Evolutionary conservation across 2,329 filamentous ascomycete genomes (phyloP).

Genomic region (Fusarium foetens): DNA sequence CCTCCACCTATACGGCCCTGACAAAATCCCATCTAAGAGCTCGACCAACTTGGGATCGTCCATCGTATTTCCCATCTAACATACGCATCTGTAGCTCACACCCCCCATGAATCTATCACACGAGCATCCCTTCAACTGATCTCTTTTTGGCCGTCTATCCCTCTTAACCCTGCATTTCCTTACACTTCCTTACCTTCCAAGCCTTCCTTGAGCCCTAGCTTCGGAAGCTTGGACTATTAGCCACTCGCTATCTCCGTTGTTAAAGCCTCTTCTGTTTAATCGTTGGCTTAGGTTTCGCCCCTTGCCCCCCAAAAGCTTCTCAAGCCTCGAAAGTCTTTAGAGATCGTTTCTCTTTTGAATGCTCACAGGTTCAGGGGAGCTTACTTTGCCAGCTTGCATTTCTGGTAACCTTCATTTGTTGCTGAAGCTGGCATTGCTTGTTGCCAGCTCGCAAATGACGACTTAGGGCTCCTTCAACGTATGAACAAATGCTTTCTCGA

Average conservation of each 20-base stretch:
- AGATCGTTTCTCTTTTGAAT: conserved; percentile 29
- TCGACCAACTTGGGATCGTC: conserved; percentile 38
- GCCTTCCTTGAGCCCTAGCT: conserved; percentile 40
- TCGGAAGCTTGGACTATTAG: conserved; percentile 36
- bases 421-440: conserved; percentile 19
- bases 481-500: background rate
- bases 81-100: conserved; percentile 32
- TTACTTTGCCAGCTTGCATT: conserved; percentile 26
- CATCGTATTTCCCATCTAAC: conserved; percentile 39
- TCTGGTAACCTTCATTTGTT: conserved; percentile 13
- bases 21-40: conserved; percentile 38
- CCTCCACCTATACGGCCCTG: conserved; percentile 33
- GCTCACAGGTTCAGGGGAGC: conserved; percentile 21
- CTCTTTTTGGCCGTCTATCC: conserved; percentile 30
- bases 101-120: conserved; percentile 37
- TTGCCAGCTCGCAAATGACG: conserved; percentile 4
- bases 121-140: conserved; percentile 32
- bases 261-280: conserved; percentile 33
- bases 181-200: conserved; percentile 29
- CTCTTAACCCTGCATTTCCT: conserved; percentile 34
- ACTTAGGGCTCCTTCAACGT: background rate
- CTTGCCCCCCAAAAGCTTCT: conserved; percentile 28
- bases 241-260: conserved; percentile 36
- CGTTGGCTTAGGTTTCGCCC: conserved; percentile 33
- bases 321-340: conserved; percentile 26